Conservation (phyloP, 108 stramenopile species). For the Pelagomonas calceolata region DNA sequence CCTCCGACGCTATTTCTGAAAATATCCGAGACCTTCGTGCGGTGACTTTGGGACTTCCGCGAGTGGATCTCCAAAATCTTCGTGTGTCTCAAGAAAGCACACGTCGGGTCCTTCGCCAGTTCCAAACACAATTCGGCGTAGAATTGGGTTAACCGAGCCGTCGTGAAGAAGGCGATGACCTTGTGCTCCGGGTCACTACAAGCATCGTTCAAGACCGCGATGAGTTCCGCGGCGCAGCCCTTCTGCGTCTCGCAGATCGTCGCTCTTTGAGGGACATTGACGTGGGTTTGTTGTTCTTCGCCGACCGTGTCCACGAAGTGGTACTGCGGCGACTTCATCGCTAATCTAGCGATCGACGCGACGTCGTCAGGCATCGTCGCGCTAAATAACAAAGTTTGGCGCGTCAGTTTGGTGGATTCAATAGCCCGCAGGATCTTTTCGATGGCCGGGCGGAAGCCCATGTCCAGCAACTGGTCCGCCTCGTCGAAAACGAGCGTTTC, state of each 20-base stretch:
- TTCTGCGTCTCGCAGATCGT: slow-evolving; percentile 4
- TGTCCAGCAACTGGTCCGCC: slow-evolving; percentile 79
- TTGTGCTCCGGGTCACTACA: slow-evolving; percentile 53
- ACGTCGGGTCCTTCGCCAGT: no score
- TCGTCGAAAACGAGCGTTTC: slow-evolving; percentile 78
- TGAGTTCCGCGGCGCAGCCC: slow-evolving; percentile 4
- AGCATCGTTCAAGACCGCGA: neutral
- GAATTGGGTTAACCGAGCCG: slow-evolving; percentile 62
- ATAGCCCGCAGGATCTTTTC: slow-evolving; percentile 54
- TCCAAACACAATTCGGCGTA: slow-evolving; percentile 60
- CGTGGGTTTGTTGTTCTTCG: slow-evolving; percentile 31
- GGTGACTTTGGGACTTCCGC: slow-evolving; percentile 62
- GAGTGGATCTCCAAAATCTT: slow-evolving; percentile 30
- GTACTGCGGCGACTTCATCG: slow-evolving; percentile 30
- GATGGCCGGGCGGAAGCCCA: slow-evolving; percentile 78
- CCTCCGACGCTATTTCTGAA: slow-evolving; percentile 42
- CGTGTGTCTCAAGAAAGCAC: no score
- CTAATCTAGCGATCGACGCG: slow-evolving; percentile 40
- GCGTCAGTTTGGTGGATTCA: slow-evolving; percentile 29
- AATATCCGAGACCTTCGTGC: slow-evolving; percentile 48
- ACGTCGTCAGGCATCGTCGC: slow-evolving; percentile 69
- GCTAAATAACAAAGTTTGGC: slow-evolving; percentile 87
- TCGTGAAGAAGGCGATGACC: slow-evolving; percentile 78
- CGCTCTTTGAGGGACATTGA: slow-evolving; percentile 54
- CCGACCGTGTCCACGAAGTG: slow-evolving; percentile 42